Evolutionary conservation across 345 rosid species (phyloP).

Genomic region (Sisymbrium altissimum): DNA sequence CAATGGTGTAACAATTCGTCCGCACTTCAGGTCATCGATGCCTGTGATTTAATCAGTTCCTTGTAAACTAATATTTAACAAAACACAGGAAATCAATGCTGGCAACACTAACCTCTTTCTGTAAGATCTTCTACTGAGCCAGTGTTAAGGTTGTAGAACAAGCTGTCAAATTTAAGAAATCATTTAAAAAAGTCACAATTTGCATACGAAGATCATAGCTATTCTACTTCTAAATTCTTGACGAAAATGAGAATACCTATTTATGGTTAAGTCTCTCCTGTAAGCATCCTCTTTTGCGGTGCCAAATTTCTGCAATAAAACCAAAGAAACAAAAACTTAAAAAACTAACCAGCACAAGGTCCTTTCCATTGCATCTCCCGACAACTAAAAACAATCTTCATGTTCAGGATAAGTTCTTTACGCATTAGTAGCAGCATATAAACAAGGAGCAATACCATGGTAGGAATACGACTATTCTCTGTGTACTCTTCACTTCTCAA

Average conservation of each 20-base stretch:
- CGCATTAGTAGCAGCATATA: not conserved
- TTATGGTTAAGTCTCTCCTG: conserved; percentile 90
- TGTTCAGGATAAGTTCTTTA: not conserved
- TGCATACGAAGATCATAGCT: not conserved
- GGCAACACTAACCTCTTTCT: conserved; percentile 60
- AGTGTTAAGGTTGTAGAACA: conserved; percentile 87
- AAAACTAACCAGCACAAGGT: conserved; percentile 5
- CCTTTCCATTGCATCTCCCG: not conserved
- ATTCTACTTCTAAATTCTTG: not conserved
- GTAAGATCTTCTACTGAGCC: conserved; percentile 78
- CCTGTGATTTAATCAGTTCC: conserved; percentile 42
- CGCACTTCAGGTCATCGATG: conserved; percentile 70
- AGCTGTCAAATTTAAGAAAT: conserved; percentile 44
- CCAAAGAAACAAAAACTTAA: not conserved
- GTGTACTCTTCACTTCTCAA: conserved; percentile 83
- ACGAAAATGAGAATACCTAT: conserved; percentile 53
- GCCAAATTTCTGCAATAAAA: conserved; percentile 68
- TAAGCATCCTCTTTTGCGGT: conserved; percentile 92
- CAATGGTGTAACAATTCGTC: conserved; percentile 85
- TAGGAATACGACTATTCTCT: conserved; percentile 84
- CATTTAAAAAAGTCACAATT: conserved; percentile 7
- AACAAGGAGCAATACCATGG: conserved; percentile 47
- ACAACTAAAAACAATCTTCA: not conserved
- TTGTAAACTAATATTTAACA: not conserved
- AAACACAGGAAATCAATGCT: conserved; percentile 2